phyloP scores from a whole-genome alignment of 108 stramenopile species.

The Stephanodiscus triporus region DNA sequence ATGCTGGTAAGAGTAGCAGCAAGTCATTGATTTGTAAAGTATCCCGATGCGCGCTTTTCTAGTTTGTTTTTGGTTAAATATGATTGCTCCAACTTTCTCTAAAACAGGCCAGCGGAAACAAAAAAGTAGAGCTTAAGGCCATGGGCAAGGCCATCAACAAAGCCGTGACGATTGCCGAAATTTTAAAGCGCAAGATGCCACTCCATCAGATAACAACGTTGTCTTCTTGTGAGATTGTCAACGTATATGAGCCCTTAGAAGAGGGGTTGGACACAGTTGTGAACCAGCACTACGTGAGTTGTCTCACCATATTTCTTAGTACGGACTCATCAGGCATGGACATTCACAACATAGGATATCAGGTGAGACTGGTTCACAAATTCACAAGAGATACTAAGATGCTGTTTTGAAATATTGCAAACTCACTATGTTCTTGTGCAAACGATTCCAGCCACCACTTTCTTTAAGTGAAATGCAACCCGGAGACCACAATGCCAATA shows the following conservation, averaged over 20 bases:
- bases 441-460: constrained; percentile 42
- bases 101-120: constrained; percentile 58
- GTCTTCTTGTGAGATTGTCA: constrained; percentile 77
- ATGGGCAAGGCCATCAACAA: constrained; percentile 92
- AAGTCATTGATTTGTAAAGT: constrained; percentile 6
- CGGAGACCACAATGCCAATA: constrained; percentile 35
- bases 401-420: not conserved
- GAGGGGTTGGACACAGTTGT: constrained; percentile 86
- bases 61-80: constrained; percentile 4
- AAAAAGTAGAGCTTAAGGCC: constrained; percentile 76
- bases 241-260: constrained; percentile 86
- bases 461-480: constrained; percentile 49
- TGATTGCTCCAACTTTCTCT: not conserved
- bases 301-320: constrained; percentile 76
- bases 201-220: constrained; percentile 79
- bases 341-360: constrained; percentile 77
- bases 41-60: not conserved
- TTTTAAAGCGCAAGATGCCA: constrained; percentile 85
- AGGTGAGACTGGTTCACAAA: constrained; percentile 51
- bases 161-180: constrained; percentile 88
- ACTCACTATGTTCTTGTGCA: not conserved
- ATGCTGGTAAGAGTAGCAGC: constrained; percentile 63
- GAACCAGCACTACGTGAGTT: constrained; percentile 75
- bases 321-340: constrained; percentile 56
- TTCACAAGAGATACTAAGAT: not conserved